Conservation (phyloP, 768 basidiomycete species). For the Trametes punicea region DNA sequence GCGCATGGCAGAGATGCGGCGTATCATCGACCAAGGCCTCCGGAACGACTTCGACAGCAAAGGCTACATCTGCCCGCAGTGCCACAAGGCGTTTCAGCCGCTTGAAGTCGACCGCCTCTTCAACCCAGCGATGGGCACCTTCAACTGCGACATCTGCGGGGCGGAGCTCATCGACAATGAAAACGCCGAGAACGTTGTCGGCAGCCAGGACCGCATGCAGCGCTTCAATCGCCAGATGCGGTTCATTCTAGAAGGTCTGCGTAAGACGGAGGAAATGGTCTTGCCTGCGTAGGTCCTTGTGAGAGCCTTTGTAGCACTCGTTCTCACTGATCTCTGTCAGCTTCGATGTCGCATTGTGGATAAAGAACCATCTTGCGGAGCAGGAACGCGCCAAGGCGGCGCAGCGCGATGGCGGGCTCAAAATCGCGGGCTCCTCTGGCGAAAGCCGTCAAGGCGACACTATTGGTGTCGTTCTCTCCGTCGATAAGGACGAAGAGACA, state of each 20-base stretch:
- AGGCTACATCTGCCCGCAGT: constrained; percentile 94
- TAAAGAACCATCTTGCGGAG: constrained; percentile 68
- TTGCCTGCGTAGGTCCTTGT: constrained; percentile 65
- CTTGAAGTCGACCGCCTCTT: constrained; percentile 84
- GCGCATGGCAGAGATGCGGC: constrained; percentile 90
- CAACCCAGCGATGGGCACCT: constrained; percentile 59
- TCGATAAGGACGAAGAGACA: constrained; percentile 84
- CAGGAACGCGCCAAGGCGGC: constrained; percentile 47
- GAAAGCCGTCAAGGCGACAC: constrained; percentile 65
- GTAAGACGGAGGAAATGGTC: constrained; percentile 84
- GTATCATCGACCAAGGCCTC: constrained; percentile 82
- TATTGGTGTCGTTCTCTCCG: constrained; percentile 81
- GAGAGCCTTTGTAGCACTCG: not conserved
- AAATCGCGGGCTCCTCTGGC: constrained; percentile 69
- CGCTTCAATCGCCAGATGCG: constrained; percentile 90
- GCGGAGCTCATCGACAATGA: constrained; percentile 90
- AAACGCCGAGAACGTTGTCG: constrained; percentile 77
- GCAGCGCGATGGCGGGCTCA: constrained; percentile 53
- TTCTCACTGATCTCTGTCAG: constrained; percentile 35
- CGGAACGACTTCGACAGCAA: constrained; percentile 95
- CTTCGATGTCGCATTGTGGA: constrained; percentile 81
- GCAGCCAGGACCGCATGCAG: constrained; percentile 94
- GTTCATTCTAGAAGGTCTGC: constrained; percentile 81
- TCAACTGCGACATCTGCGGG: constrained; percentile 86
- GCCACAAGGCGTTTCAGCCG: constrained; percentile 78